Evolutionary conservation across 768 basidiomycete genomes (phyloP).

Genomic region (Infundibulicybe gibba): DNA sequence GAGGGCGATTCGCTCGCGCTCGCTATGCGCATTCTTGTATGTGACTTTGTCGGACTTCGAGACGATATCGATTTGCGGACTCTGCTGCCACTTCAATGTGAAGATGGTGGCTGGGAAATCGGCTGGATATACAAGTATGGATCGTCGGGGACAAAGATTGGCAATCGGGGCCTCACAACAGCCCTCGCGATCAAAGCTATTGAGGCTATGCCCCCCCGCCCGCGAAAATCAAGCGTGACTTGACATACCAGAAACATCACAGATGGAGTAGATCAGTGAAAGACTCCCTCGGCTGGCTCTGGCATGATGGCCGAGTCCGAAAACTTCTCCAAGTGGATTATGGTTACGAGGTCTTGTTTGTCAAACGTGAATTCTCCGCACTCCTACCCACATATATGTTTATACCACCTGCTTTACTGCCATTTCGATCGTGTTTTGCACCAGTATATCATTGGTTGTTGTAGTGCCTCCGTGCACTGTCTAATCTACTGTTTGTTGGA

Average conservation of each 20-base stretch:
- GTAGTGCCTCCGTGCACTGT: not conserved
- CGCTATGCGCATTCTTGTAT: slow-evolving; percentile 51
- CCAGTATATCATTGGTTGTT: not conserved
- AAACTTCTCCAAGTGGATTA: slow-evolving; percentile 16
- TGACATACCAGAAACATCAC: slow-evolving; percentile 11
- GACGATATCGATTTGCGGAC: slow-evolving; percentile 40
- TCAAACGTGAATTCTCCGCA: too few relatives aligned
- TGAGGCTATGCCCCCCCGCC: slow-evolving; percentile 17
- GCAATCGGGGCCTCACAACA: slow-evolving; percentile 53
- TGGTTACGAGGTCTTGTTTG: slow-evolving; percentile 4
- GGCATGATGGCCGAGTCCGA: slow-evolving; percentile 15
- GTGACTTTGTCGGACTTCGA: slow-evolving; percentile 33
- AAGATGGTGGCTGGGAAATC: slow-evolving; percentile 53
- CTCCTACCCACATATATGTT: not conserved
- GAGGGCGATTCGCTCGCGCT: slow-evolving; percentile 52
- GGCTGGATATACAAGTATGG: slow-evolving; percentile 59
- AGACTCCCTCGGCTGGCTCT: slow-evolving; percentile 24
- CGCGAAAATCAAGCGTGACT: slow-evolving; percentile 1
- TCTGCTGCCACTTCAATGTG: slow-evolving; percentile 44
- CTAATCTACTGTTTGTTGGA: slow-evolving; percentile 1
- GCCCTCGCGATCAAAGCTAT: slow-evolving; percentile 52
- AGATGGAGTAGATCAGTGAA: slow-evolving; percentile 20
- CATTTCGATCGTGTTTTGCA: slow-evolving; percentile 6
- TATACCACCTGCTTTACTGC: not conserved
- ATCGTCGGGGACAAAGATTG: slow-evolving; percentile 41